Base-by-base conservation (phyloP, 202 grass and related monocot genomes). In the Schoenoplectus tabernaemontani region DNA sequence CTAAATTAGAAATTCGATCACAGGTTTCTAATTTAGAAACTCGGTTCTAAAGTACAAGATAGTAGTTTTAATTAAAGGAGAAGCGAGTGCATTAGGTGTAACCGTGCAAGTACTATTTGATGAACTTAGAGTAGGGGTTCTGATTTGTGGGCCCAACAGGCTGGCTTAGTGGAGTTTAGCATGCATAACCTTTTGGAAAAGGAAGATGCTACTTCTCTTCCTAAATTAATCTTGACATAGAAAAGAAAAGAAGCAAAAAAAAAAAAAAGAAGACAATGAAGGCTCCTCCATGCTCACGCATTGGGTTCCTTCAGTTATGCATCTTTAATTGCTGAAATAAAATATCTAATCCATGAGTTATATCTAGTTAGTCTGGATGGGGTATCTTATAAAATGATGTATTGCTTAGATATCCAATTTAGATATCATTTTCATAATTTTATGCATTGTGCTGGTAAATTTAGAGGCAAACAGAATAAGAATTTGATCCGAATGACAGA, bases 101-200 rank as follows among this genome's bases (percentile, higher is more conserved):
- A n/a, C n/a, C 1, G 64, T 59, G 57, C n/a, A n/a, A n/a, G n/a
- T n/a, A n/a, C n/a, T n/a, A n/a, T 19, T 71, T 54, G 79, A 82
- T 41, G 46, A 82, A 72, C 70, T 75, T 54, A n/a, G 70, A 62
- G 57, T 61, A 79, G 22, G n/a, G 33, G 39, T 79, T 58, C 58
- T 79, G 76, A 79, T 79, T 30, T 79, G 76, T 62, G 58, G 57
- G 57, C 12, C 58, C 76, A 62, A 79, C 39, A 83, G 54, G 81
- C 67, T 83, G 81, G 34, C 44, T 82, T 71, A 82, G 47, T 82
- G 80, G 64, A 82, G 48, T 71, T 82, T 82, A 82, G 46, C 80
- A 82, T 59, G 44, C 63, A 38, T 28, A 24, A 39, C 39, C 60
- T 73, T 69, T 81, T 72, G 53, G 33, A 32, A 82, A 83, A 62